Evolutionary conservation across 2,329 filamentous ascomycete species (phyloP).

Genomic region (Sclerotinia subarctica): DNA sequence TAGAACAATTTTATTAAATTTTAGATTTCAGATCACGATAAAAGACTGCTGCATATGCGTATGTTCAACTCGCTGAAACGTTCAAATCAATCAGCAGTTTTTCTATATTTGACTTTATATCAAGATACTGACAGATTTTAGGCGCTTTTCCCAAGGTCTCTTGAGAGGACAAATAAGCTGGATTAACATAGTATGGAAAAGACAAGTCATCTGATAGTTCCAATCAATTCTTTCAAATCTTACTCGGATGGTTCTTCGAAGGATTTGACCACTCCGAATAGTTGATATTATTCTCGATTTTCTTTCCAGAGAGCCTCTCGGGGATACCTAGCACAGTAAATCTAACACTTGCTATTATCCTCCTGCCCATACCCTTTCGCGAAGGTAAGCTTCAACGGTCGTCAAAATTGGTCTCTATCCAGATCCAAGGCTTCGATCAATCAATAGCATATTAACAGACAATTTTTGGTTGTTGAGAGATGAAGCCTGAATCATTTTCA

Average conservation of each 20-base stretch:
- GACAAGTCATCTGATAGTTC: conserved; percentile 65
- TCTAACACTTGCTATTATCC: no score
- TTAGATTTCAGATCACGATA: conserved; percentile 52
- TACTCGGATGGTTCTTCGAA: conserved; percentile 67
- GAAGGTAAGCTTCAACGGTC: no score
- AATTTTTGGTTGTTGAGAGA: no score
- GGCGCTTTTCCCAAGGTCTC: conserved; percentile 54
- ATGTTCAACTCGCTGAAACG: conserved; percentile 43
- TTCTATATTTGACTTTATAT: background rate
- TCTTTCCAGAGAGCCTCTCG: no score
- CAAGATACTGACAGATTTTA: background rate
- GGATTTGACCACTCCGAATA: conserved; percentile 72
- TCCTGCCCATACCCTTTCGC: no score
- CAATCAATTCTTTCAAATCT: background rate
- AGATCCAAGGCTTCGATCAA: no score
- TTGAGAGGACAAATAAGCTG: conserved; percentile 53
- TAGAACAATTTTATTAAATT: conserved; percentile 53
- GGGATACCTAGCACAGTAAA: no score
- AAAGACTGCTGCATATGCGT: conserved; percentile 43
- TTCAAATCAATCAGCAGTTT: conserved; percentile 45
- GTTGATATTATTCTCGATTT: no score
- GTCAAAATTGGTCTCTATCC: no score
- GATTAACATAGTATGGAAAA: conserved; percentile 60
- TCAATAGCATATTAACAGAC: no score
- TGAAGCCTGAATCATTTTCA: no score